Percentiles rank a stretch among this genome's conserved stretches.
Conservation (phyloP, 345 rosid genomes). For the Heritiera littoralis region DNA sequence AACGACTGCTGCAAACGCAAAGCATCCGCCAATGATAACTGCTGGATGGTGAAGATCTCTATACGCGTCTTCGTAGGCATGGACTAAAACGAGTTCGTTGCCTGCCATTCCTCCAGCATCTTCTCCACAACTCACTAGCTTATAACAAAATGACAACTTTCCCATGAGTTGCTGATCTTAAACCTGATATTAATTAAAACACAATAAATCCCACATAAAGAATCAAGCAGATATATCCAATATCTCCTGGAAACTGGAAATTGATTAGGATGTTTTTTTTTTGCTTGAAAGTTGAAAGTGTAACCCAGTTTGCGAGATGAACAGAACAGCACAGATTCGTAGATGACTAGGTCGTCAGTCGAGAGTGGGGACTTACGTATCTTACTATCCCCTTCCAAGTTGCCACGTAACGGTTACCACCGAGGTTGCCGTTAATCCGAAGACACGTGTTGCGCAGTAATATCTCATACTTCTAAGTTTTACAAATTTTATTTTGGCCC, state of each 20-base stretch:
- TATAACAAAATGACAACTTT: background rate
- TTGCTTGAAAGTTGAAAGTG: background rate
- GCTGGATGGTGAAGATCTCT: constrained; percentile 57
- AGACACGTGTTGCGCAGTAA: background rate
- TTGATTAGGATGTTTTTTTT: background rate
- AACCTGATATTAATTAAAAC: background rate
- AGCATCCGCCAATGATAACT: constrained; percentile 61
- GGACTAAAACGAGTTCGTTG: background rate
- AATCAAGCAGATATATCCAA: background rate
- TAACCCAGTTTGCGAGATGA: too few species aligned
- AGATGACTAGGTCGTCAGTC: background rate
- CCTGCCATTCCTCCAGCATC: background rate
- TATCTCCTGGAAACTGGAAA: background rate
- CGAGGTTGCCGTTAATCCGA: background rate
- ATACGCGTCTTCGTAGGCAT: constrained; percentile 33
- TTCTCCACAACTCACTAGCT: background rate
- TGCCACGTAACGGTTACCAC: constrained; percentile 10
- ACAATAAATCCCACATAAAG: background rate
- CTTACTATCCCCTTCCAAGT: background rate
- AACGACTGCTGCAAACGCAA: constrained; percentile 52
- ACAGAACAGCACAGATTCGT: background rate
- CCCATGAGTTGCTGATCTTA: background rate
- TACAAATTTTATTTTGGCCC: too few species aligned
- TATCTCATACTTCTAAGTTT: too few species aligned
- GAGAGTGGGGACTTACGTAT: background rate